Evolutionary conservation across 208 protist species (phyloP), one percentile per base, ranked within the genome.

Genomic region (Leptomonas seymouri): DNA sequence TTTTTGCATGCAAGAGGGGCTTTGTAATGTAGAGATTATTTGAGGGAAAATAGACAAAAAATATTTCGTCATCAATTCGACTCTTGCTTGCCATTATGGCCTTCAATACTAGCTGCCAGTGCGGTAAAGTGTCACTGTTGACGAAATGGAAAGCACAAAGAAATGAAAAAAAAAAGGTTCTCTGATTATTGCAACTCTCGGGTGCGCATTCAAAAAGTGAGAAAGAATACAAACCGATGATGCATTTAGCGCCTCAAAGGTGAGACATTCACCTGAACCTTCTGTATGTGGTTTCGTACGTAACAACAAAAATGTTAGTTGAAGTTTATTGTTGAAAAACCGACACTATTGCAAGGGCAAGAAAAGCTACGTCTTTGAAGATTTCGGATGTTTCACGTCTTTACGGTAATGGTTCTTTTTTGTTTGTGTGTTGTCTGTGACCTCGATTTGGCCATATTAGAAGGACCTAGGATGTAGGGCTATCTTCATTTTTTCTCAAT

Each of bases 61-160:
- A 25, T 45, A 3, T 39, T 36, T 55, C 21, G 31, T 27, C 60
- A 66, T 36, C 60, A 66, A 54, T 21, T 20, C 5, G 15, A 45
- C 27, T n/a, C 23, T 28, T 34, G 46, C 5, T 54, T 66, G 48
- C 46, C 48, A 16, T 44, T 46, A 28, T 58, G 48, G 62, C 39
- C 9, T 42, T 46, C 39, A 41, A 59, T 58, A 67, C 21, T 34
- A 53, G 21, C 49, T 27, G 51, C 50, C 50, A 58, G 39, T 31
- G 36, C 34, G 51, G 23, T 21, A 49, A 21, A 11, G n/a, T 31
- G 21, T 39, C 48, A 8, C 18, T 50, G 48, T 45, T 59, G 23
- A 25, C 25, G 39, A 20, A 46, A 34, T 64, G 45, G 53, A 65
- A 66, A 60, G 49, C 57, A 16, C 36, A 31, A 31, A 59, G 31